These are phyloP conservation scores for Ascomycota sp. DNA, from an alignment of 2,329 filamentous ascomycete genomes.

Conservation along the genomic window DNA sequence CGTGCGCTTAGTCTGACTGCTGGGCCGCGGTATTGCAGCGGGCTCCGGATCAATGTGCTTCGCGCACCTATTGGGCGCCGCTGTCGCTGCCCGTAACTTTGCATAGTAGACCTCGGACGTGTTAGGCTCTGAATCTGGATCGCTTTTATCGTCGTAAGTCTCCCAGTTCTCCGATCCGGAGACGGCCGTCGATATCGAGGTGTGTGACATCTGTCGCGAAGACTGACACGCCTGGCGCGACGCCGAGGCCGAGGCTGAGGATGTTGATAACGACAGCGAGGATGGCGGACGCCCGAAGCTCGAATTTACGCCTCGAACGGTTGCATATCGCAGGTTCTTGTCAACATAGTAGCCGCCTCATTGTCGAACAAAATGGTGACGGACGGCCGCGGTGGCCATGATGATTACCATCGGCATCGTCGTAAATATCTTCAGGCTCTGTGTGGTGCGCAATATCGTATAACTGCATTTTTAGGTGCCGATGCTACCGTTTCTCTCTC, in stretches of 20 bases:
- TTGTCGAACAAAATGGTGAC: too few species aligned
- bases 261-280: too few species aligned
- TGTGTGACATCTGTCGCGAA: constrained; percentile 40
- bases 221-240: too few species aligned
- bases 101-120: constrained; percentile 62
- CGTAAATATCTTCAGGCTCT: constrained; percentile 70
- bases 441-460: constrained; percentile 35
- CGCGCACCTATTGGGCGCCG: too few species aligned
- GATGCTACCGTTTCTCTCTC: constrained; percentile 33
- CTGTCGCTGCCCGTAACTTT: constrained; percentile 51
- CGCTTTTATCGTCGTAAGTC: constrained; percentile 73
- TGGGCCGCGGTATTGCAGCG: constrained; percentile 18
- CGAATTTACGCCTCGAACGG: constrained; percentile 17
- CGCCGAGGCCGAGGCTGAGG: too few species aligned
- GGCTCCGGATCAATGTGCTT: constrained; percentile 41
- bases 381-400: too few species aligned
- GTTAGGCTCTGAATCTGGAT: constrained; percentile 57
- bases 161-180: constrained; percentile 95
- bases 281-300: too few species aligned
- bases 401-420: constrained; percentile 41
- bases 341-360: too few species aligned
- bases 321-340: constrained; percentile 19
- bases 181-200: constrained; percentile 56
- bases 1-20: constrained; percentile 29
- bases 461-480: too few species aligned